phyloP scores from a whole-genome alignment of 305 asterid species.

The Fraxinus baroniana region DNA sequence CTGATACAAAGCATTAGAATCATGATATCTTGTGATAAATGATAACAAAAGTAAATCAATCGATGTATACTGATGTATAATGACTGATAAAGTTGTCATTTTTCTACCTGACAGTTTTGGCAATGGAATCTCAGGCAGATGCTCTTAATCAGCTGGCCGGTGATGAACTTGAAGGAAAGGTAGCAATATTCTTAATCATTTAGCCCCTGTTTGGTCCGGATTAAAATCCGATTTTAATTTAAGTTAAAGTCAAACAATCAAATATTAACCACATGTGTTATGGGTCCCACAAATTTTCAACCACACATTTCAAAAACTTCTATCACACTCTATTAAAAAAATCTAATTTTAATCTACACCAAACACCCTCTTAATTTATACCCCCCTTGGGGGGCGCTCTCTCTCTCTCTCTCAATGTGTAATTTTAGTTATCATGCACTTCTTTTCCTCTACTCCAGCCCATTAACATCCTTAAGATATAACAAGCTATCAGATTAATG shows the following conservation, averaged over 20 bases:
- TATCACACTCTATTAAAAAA: too few species aligned
- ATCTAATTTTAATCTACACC: too few species aligned
- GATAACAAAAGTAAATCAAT: not conserved
- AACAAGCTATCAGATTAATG: not conserved
- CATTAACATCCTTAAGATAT: too few species aligned
- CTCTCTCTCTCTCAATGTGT: not conserved
- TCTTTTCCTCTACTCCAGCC: not conserved
- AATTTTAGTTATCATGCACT: not conserved
- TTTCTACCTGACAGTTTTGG: conserved; percentile 53
- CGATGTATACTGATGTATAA: not conserved
- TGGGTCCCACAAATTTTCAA: too few species aligned
- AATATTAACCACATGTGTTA: too few species aligned
- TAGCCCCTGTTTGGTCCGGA: too few species aligned
- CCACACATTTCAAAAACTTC: too few species aligned
- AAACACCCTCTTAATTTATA: too few species aligned
- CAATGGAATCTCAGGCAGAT: conserved; percentile 95
- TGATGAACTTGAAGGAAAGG: conserved; percentile 98
- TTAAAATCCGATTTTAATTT: too few species aligned
- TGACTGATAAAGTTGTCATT: conserved; percentile 19
- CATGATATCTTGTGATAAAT: not conserved
- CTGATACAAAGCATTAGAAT: not conserved
- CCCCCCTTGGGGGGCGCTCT: too few species aligned
- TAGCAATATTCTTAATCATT: conserved; percentile 21
- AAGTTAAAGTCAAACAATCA: too few species aligned
- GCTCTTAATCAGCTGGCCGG: conserved; percentile 73